Evolutionary conservation across 2,329 filamentous ascomycete genomes (phyloP).

Genomic region (Phialemoniopsis sp.): DNA sequence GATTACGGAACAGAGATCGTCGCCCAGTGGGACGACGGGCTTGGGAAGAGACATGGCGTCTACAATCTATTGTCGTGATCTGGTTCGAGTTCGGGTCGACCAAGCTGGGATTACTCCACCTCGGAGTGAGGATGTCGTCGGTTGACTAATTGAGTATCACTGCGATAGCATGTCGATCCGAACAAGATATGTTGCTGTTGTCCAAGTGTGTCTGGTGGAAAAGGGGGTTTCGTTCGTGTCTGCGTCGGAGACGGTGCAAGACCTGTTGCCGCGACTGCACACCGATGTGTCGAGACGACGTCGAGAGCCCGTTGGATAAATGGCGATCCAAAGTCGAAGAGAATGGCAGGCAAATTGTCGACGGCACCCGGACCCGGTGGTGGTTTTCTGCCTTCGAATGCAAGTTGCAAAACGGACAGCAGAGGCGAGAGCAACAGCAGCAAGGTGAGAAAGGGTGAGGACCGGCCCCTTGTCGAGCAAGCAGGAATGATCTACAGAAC

Average conservation of each 20-base stretch:
- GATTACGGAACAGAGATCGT: slow-evolving; percentile 77
- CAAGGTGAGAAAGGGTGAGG: slow-evolving; percentile 20
- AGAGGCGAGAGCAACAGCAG: neutral
- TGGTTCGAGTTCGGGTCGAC: neutral
- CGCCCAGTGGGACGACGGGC: slow-evolving; percentile 60
- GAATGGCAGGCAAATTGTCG: neutral
- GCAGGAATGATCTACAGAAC: slow-evolving; percentile 30
- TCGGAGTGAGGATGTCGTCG: neutral
- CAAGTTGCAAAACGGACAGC: slow-evolving; percentile 3
- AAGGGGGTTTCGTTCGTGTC: too few species aligned
- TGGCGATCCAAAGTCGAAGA: too few species aligned
- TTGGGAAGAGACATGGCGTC: slow-evolving; percentile 64
- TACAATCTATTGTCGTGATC: slow-evolving; percentile 9
- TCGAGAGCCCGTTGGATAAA: too few species aligned
- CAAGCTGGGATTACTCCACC: slow-evolving; percentile 4
- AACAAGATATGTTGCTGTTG: neutral
- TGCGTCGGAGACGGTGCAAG: neutral
- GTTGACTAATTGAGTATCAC: neutral
- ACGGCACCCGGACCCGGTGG: neutral
- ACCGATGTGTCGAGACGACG: too few species aligned
- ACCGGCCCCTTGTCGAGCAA: slow-evolving; percentile 22
- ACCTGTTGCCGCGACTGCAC: neutral
- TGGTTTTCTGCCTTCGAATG: neutral
- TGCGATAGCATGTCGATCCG: slow-evolving; percentile 4
- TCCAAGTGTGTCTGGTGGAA: neutral